Evolutionary conservation across 495 filamentous ascomycete genomes (phyloP).

Genomic region (Alectoria sarmentosa): DNA sequence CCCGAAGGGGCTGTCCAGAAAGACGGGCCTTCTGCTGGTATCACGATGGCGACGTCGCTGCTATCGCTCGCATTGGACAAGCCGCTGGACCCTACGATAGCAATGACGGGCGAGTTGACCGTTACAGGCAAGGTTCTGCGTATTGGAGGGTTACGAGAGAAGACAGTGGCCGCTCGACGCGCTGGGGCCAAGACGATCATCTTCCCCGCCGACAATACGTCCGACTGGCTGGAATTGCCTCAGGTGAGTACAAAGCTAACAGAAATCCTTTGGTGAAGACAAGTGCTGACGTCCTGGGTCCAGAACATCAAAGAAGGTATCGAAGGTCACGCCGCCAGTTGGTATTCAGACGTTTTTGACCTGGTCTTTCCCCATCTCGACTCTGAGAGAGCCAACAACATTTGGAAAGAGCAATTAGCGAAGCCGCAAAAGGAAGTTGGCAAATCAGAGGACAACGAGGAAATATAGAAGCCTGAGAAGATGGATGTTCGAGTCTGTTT

Average conservation of each 20-base stretch:
- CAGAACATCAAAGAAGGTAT: constrained; percentile 97
- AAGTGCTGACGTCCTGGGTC: constrained; percentile 32
- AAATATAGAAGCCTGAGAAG: not conserved
- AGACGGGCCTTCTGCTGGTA: constrained; percentile 89
- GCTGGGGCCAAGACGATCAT: constrained; percentile 93
- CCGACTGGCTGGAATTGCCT: constrained; percentile 96
- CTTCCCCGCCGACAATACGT: constrained; percentile 90
- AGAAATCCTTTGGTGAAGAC: constrained; percentile 3
- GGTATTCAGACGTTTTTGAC: constrained; percentile 93
- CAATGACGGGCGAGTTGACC: constrained; percentile 98
- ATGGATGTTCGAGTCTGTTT: constrained; percentile 1
- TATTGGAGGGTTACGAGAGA: constrained; percentile 94
- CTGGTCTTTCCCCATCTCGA: constrained; percentile 84
- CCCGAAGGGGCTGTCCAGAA: constrained; percentile 96
- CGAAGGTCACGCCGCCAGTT: constrained; percentile 78
- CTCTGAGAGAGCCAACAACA: constrained; percentile 55
- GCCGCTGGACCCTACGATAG: constrained; percentile 75
- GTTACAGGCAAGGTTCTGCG: constrained; percentile 95
- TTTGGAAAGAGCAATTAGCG: constrained; percentile 67
- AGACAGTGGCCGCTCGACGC: constrained; percentile 94
- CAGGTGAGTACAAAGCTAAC: constrained; percentile 56
- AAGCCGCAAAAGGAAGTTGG: constrained; percentile 48
- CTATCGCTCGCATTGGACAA: constrained; percentile 75
- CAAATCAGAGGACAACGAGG: constrained; percentile 31
- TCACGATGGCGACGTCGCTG: constrained; percentile 94